phyloP scores from a whole-genome alignment of 352 stramenopile genomes.

The Phytophthora pluvialis region DNA sequence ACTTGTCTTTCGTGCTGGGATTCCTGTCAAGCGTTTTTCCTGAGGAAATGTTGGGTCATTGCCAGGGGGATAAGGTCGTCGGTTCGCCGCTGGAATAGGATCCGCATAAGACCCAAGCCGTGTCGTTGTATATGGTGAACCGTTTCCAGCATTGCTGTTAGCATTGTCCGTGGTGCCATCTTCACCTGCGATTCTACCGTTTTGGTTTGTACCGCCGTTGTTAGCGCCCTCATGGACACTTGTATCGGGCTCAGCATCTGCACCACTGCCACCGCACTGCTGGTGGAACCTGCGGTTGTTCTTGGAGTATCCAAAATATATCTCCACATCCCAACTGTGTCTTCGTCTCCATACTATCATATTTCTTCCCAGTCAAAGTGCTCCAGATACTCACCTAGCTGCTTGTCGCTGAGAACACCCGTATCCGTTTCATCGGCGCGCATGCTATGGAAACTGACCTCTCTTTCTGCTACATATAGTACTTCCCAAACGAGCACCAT shows the following conservation, averaged over 20 bases:
- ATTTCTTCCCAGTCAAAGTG: constrained; percentile 7
- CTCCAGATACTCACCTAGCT: constrained; percentile 6
- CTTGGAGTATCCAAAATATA: background rate
- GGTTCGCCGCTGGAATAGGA: background rate
- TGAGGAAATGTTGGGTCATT: background rate
- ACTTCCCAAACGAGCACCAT: background rate
- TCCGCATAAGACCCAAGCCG: background rate
- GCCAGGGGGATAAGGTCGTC: background rate
- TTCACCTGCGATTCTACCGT: background rate
- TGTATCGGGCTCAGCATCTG: background rate
- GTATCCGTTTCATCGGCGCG: background rate
- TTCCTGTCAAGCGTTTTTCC: background rate
- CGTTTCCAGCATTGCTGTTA: background rate
- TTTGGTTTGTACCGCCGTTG: background rate
- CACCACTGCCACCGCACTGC: background rate
- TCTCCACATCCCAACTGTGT: background rate
- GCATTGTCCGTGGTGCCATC: background rate
- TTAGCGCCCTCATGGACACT: background rate
- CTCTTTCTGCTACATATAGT: background rate
- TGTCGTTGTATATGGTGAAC: background rate
- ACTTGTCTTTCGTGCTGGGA: background rate
- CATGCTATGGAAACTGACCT: background rate
- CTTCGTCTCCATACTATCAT: constrained; percentile 2
- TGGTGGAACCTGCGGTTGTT: background rate
- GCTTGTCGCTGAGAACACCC: background rate